A percentile compares a stretch with the other conserved stretches of the same genome.
phyloP scores from a whole-genome alignment of 805 yeast species.

The Vanderwaltozyma verrucispora region DNA sequence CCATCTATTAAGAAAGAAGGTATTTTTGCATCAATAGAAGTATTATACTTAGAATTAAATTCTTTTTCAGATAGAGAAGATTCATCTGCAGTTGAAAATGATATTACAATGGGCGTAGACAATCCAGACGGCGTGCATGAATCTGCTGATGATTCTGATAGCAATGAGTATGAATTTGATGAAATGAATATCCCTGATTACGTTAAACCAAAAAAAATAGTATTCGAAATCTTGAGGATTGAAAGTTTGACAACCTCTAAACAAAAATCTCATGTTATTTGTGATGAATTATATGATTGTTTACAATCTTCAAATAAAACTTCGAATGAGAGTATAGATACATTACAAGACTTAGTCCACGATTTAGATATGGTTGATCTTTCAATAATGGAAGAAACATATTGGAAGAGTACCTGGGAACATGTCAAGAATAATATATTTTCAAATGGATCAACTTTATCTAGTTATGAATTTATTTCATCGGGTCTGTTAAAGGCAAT shows the following conservation, averaged over 20 bases:
- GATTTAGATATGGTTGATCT: constrained; percentile 14
- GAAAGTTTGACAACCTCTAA: neutral
- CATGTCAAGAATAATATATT: constrained; percentile 30
- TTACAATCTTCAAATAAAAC: neutral
- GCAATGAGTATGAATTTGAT: constrained; percentile 23
- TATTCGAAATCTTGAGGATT: constrained; percentile 12
- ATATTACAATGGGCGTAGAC: constrained; percentile 1
- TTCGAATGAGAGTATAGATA: constrained; percentile 1
- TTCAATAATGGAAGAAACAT: neutral
- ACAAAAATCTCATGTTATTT: neutral
- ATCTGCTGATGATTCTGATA: constrained; percentile 3
- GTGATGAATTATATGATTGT: neutral
- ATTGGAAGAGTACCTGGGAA: constrained; percentile 26
- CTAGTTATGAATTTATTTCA: constrained; percentile 66
- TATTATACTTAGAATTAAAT: constrained; percentile 2
- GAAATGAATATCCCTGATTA: constrained; percentile 27
- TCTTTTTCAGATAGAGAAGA: constrained; percentile 7
- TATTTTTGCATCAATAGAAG: constrained; percentile 13
- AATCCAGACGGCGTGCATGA: constrained; percentile 16
- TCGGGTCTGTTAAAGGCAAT: constrained; percentile 47
- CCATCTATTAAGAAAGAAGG: constrained; percentile 47
- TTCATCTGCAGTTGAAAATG: constrained; percentile 7
- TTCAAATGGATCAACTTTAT: constrained; percentile 29
- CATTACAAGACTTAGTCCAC: constrained; percentile 15
- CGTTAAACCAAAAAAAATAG: constrained; percentile 17